These are phyloP conservation scores for Suillus clintonianus DNA, from an alignment of 768 basidiomycete species.

Conservation along the genomic window DNA sequence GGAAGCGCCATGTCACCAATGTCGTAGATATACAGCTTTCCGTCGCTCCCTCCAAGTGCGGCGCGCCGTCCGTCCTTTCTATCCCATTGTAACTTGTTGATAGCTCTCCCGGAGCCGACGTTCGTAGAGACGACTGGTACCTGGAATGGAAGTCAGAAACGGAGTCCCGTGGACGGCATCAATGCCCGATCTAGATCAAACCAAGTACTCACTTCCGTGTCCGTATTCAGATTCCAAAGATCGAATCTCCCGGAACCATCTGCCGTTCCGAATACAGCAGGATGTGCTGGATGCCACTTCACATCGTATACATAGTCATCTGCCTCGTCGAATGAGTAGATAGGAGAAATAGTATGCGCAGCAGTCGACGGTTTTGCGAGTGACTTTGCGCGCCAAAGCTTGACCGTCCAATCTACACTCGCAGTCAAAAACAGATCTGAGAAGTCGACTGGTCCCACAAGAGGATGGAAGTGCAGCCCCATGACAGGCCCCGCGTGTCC, in stretches of 20 bases:
- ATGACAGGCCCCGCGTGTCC: conserved; percentile 94
- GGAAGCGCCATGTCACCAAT: conserved; percentile 90
- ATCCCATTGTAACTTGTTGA: conserved; percentile 98
- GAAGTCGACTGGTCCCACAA: conserved; percentile 90
- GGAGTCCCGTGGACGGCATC: not conserved
- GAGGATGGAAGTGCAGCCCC: conserved; percentile 93
- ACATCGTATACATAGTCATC: conserved; percentile 99
- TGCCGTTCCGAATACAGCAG: conserved; percentile 89
- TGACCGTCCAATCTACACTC: conserved; percentile 98
- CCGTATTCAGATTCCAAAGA: conserved; percentile 96
- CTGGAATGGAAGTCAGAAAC: conserved; percentile 40
- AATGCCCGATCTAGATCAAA: not conserved
- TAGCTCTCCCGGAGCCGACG: conserved; percentile 76
- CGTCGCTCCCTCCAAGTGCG: conserved; percentile 90
- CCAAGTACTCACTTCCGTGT: conserved; percentile 77
- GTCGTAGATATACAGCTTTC: conserved; percentile 91
- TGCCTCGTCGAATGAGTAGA: conserved; percentile 96
- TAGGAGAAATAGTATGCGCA: conserved; percentile 56
- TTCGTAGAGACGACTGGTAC: conserved; percentile 89
- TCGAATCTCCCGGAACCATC: conserved; percentile 97
- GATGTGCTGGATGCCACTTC: conserved; percentile 96
- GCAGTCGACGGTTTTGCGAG: conserved; percentile 71
- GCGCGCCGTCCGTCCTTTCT: conserved; percentile 87
- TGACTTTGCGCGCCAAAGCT: conserved; percentile 88
- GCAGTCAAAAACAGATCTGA: conserved; percentile 92